Evolutionary conservation across 1,284 basidiomycete species (phyloP), one percentile per base, ranked within the genome.

Genomic region (Tilletia walkeri): DNA sequence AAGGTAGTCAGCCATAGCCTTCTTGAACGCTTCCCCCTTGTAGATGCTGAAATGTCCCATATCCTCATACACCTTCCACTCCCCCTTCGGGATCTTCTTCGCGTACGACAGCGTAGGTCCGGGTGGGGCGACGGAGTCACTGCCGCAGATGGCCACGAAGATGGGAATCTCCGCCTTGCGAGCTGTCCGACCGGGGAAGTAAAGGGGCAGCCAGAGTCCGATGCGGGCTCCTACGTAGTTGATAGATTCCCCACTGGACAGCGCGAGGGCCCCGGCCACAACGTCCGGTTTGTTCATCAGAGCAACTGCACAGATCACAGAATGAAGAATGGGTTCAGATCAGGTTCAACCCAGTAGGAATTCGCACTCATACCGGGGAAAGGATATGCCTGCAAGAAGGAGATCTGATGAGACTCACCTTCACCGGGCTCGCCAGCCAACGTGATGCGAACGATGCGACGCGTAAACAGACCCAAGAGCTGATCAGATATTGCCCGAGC

Each of bases 41-140:
- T 81, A 81, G 53, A 80, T 80, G 45, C 73, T 70, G 70, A 81
- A 81, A 67, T 80, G 80, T 20, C 75, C 77, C 71, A 75, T 68
- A 2, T 77, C 50, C 4, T 75, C 65, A 65, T 80, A 80, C 20
- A 65, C 30, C 49, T 74, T 70, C 63, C 77, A 69, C 59, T 68
- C 72, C 0, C 70, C 74, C 39, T 76, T 78, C 2, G 74, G 71
- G 0, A 79, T 79, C 38, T 74, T 49, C 38, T 73, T 72, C 12
- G 77, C 78, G 36, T 77, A 82, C 30, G 5, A 7, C 34, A 78
- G 71, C 5, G 75, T 75, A 4, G 76, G 71, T 1, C 56, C 71
- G 4, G 75, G 50, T 0, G 80, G 80, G 0, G 76, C 76, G 24
- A 80, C 76, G 4, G 74, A 67, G 69, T 80, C 78, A 16, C 72